Conservation (phyloP, 768 basidiomycete genomes). For the Psilocybe tampanensis region DNA sequence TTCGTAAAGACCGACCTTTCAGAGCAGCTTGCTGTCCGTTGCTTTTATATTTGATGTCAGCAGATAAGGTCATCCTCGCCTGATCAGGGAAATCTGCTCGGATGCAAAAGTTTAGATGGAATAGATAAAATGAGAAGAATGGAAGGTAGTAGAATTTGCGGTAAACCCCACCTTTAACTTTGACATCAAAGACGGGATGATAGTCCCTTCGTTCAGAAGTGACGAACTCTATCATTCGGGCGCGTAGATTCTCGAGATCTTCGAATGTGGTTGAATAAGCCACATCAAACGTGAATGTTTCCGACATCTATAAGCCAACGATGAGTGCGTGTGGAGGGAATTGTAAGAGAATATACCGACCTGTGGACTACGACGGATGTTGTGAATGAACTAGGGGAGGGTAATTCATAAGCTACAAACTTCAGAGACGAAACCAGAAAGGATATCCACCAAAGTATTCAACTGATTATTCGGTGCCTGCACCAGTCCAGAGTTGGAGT, state of each 20-base stretch:
- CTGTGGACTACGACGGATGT: constrained; percentile 72
- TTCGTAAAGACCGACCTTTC: constrained; percentile 46
- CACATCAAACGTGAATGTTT: constrained; percentile 83
- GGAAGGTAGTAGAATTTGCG: background rate
- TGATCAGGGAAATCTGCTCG: constrained; percentile 78
- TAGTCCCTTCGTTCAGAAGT: constrained; percentile 74
- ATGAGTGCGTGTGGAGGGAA: background rate
- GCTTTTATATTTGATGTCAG: constrained; percentile 88
- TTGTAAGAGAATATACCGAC: constrained; percentile 30
- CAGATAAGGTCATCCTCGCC: constrained; percentile 71
- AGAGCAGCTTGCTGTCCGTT: constrained; percentile 82
- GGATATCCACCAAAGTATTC: constrained; percentile 47
- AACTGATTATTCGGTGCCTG: constrained; percentile 72
- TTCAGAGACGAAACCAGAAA: background rate
- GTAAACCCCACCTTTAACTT: constrained; percentile 52
- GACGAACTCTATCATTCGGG: constrained; percentile 80
- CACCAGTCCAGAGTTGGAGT: constrained; percentile 59
- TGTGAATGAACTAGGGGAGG: constrained; percentile 61
- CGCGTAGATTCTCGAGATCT: constrained; percentile 74
- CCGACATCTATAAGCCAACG: constrained; percentile 58
- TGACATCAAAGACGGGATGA: constrained; percentile 73
- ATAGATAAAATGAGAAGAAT: constrained; percentile 5
- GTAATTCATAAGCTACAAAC: background rate
- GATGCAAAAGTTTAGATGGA: constrained; percentile 1
- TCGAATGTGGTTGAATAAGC: constrained; percentile 78